Percentiles rank a stretch among this genome's conserved stretches.
phyloP scores from a whole-genome alignment of 306 rosid species.

The Parietaria judaica region DNA sequence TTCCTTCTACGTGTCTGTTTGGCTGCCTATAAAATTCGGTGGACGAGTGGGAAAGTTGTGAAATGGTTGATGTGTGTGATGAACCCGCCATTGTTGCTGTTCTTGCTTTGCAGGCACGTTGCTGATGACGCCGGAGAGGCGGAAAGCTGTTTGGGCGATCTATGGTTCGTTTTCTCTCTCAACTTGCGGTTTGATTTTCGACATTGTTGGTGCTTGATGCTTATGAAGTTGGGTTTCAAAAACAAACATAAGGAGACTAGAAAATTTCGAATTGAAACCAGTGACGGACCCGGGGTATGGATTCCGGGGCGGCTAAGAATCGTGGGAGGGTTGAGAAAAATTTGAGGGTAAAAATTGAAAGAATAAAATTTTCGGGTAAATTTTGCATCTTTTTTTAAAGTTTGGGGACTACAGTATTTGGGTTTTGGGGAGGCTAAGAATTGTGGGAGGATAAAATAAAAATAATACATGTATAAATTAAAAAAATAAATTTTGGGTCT shows the following conservation, averaged over 20 bases:
- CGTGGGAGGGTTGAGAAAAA: no score
- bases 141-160: slow-evolving; percentile 90
- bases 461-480: no score
- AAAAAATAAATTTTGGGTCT: no score
- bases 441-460: no score
- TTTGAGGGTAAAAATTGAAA: no score
- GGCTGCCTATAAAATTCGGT: slow-evolving; percentile 4
- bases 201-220: background rate
- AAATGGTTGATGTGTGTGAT: background rate
- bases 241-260: no score
- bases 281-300: no score
- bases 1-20: background rate
- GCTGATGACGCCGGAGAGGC: slow-evolving; percentile 77
- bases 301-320: no score
- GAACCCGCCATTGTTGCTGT: background rate
- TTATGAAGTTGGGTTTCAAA: background rate
- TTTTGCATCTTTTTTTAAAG: background rate
- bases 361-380: background rate
- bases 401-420: slow-evolving; percentile 1
- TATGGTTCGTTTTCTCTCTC: slow-evolving; percentile 45
- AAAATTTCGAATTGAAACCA: no score
- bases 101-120: slow-evolving; percentile 51
- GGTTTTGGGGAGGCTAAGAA: background rate
- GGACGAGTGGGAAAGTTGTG: background rate
- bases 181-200: background rate